These are phyloP conservation scores for Anthoceros angustus DNA, from an alignment of 225 moss, liverwort and hornwort genomes.

Conservation along the genomic window DNA sequence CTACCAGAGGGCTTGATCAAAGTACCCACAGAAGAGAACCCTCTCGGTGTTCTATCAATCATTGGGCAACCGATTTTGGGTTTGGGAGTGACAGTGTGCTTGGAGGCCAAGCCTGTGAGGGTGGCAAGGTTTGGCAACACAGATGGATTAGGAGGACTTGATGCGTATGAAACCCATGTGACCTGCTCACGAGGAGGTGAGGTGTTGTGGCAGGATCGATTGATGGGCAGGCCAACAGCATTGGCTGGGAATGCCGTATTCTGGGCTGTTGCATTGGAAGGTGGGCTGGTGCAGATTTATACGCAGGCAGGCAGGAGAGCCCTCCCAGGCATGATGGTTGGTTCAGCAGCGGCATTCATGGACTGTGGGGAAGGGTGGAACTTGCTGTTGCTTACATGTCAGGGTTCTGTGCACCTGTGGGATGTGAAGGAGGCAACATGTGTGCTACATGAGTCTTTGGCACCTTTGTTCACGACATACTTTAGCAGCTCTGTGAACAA, in stretches of 20 bases:
- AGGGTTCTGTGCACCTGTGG: conserved; percentile 79
- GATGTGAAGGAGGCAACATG: conserved; percentile 60
- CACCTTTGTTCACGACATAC: conserved; percentile 35
- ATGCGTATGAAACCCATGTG: conserved; percentile 30
- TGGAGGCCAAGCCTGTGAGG: conserved; percentile 72
- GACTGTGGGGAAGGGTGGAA: conserved; percentile 85
- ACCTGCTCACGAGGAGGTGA: conserved; percentile 92
- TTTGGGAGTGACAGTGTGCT: conserved; percentile 38
- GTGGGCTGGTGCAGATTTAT: conserved; percentile 79
- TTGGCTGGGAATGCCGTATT: conserved; percentile 73
- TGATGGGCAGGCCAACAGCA: conserved; percentile 58
- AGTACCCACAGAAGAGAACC: conserved; percentile 8
- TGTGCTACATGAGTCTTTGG: conserved; percentile 57
- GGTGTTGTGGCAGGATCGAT: conserved; percentile 72
- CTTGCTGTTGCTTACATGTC: conserved; percentile 60
- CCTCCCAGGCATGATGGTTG: conserved; percentile 69
- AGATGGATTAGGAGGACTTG: conserved; percentile 10
- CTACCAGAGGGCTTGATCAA: conserved; percentile 7
- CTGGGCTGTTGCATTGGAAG: conserved; percentile 88
- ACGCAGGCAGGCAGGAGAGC: conserved; percentile 88
- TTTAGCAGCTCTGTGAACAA: conserved; percentile 33
- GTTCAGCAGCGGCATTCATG: conserved; percentile 78
- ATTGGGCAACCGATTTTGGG: conserved; percentile 26
- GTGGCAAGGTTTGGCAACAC: conserved; percentile 26
- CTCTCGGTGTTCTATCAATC: conserved; percentile 51